phyloP scores from a whole-genome alignment of 176 grass and related monocot genomes.

The Saccharum spontaneum region DNA sequence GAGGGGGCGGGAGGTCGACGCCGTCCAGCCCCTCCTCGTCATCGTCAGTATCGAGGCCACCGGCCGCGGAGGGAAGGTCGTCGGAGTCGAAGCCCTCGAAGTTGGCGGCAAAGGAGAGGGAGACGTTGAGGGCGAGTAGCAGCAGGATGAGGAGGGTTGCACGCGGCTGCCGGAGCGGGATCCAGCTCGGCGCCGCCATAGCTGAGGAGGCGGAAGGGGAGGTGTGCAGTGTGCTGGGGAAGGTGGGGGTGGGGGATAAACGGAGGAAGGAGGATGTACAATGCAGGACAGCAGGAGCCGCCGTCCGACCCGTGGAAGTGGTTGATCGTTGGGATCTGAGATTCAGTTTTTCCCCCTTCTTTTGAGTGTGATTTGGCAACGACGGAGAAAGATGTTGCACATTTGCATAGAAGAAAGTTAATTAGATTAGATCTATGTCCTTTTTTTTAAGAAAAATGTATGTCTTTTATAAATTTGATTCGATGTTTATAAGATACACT shows the following conservation, averaged over 20 bases:
- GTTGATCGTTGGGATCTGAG: not conserved
- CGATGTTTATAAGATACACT: too few relatives aligned
- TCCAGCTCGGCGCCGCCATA: conserved; percentile 67
- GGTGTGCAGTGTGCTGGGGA: not conserved
- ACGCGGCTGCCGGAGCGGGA: conserved; percentile 49
- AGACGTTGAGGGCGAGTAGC: conserved; percentile 46
- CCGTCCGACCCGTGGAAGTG: not conserved
- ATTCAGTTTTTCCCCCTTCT: not conserved
- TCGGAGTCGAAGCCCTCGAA: conserved; percentile 95
- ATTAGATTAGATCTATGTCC: too few relatives aligned
- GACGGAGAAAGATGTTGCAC: too few relatives aligned
- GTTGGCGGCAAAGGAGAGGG: conserved; percentile 62
- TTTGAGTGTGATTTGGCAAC: not conserved
- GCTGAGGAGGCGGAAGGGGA: conserved; percentile 9
- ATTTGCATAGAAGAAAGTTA: too few relatives aligned
- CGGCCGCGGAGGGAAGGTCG: conserved; percentile 49
- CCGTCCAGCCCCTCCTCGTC: conserved; percentile 40
- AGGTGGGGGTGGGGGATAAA: too few relatives aligned
- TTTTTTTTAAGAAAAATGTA: too few relatives aligned
- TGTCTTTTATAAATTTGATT: too few relatives aligned
- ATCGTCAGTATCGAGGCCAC: conserved; percentile 36
- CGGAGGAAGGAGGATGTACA: too few relatives aligned
- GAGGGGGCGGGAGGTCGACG: conserved; percentile 24
- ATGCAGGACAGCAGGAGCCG: too few relatives aligned
- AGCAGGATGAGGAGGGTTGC: conserved; percentile 48